These are phyloP conservation scores for Boletus patriciae DNA, from an alignment of 768 basidiomycete genomes.

Conservation along the genomic window DNA sequence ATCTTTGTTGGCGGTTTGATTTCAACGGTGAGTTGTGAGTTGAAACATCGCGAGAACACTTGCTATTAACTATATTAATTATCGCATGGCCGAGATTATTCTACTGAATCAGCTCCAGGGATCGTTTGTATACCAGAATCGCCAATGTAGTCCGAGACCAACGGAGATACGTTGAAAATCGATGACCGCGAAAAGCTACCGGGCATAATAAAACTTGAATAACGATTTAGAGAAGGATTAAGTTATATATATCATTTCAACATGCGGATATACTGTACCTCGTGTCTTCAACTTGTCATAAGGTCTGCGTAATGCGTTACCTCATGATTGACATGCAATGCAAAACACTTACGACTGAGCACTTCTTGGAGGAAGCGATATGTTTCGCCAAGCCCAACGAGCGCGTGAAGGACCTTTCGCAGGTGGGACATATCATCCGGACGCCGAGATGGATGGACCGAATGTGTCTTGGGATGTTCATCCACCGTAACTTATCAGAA, in stretches of 20 bases:
- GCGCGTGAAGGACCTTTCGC: slow-evolving; percentile 11
- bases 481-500: slow-evolving; percentile 4
- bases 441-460: slow-evolving; percentile 10
- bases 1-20: background rate
- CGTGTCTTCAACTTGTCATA: background rate
- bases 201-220: background rate
- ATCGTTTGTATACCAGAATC: background rate
- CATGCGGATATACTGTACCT: background rate
- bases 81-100: background rate
- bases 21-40: background rate
- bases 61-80: no score
- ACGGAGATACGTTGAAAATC: background rate
- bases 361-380: slow-evolving; percentile 6
- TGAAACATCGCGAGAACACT: no score
- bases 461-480: slow-evolving; percentile 12
- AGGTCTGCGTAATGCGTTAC: background rate
- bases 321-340: background rate
- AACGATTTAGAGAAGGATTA: background rate
- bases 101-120: background rate
- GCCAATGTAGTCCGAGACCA: background rate
- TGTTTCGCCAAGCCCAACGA: slow-evolving; percentile 13
- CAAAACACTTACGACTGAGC: background rate
- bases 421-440: slow-evolving; percentile 8
- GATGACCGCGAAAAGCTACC: background rate
- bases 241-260: background rate